Percentiles rank a stretch among this genome's conserved stretches.
These are phyloP conservation scores for Ophiostoma sp. DNA, from an alignment of 2,329 filamentous ascomycete genomes.

Conservation along the genomic window DNA sequence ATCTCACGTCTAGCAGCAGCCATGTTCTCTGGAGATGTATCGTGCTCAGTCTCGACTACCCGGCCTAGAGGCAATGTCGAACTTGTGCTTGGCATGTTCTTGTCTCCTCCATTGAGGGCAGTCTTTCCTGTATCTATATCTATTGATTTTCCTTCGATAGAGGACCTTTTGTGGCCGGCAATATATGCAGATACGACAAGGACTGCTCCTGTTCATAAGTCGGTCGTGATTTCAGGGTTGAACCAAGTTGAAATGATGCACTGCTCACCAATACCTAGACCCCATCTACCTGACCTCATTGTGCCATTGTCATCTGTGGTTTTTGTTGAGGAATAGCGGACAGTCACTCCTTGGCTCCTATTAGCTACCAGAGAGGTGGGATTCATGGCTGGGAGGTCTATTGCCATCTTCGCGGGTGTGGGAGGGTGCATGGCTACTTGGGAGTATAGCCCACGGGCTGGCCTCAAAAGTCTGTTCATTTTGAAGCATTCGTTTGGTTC, in stretches of 20 bases:
- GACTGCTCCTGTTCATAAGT: neutral
- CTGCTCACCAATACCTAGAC: neutral
- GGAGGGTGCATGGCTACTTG: no score
- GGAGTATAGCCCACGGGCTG: neutral
- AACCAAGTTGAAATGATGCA: neutral
- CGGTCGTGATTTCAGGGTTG: neutral
- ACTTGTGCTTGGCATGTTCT: neutral
- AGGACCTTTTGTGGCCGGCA: neutral
- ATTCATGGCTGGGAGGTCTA: neutral
- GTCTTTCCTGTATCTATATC: neutral
- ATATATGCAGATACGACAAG: neutral
- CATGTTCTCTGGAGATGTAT: slow-evolving; percentile 48
- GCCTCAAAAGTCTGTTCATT: neutral
- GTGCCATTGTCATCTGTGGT: neutral
- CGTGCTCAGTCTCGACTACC: slow-evolving; percentile 47
- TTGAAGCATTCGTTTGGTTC: neutral
- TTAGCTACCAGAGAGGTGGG: neutral
- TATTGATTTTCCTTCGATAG: neutral
- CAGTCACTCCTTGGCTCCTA: neutral
- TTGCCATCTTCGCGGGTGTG: neutral
- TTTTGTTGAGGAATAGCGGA: neutral
- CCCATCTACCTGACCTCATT: neutral
- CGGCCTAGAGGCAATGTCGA: slow-evolving; percentile 36
- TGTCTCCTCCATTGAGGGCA: neutral
- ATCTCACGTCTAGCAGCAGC: slow-evolving; percentile 68